phyloP scores from a whole-genome alignment of 1,284 basidiomycete genomes.

The Marasmius sp. region DNA sequence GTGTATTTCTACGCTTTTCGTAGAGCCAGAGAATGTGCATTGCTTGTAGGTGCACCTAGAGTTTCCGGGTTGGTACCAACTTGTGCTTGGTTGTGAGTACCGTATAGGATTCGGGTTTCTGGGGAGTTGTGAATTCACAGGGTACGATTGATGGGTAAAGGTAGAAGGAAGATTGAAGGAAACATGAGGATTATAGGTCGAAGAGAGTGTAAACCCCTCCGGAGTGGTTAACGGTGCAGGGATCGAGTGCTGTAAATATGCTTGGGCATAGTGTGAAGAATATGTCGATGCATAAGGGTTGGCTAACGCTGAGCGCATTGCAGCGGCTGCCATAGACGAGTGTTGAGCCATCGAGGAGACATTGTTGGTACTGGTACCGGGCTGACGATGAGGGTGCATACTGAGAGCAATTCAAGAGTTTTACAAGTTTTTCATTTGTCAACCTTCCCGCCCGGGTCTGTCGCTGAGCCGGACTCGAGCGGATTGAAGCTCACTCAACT shows the following conservation, averaged over 20 bases:
- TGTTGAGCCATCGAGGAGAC: not conserved
- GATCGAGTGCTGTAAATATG: constrained; percentile 40
- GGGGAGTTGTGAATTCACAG: constrained; percentile 1
- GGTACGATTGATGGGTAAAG: not conserved
- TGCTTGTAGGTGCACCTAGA: constrained; percentile 62
- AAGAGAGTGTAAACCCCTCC: constrained; percentile 56
- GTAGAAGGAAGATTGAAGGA: not conserved
- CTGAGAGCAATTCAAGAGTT: no score
- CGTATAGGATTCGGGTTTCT: constrained; percentile 6
- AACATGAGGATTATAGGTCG: constrained; percentile 40
- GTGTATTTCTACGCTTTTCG: constrained; percentile 76
- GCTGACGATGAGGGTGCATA: no score
- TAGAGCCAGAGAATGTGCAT: constrained; percentile 75
- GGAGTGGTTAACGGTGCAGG: constrained; percentile 36
- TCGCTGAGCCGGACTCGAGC: no score
- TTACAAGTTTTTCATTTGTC: no score
- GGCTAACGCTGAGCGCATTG: not conserved
- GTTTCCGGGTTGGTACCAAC: constrained; percentile 66
- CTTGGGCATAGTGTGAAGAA: constrained; percentile 60
- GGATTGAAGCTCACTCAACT: no score
- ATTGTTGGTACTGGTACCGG: not conserved
- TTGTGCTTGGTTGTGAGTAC: constrained; percentile 17
- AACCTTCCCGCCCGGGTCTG: no score
- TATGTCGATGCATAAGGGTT: constrained; percentile 16
- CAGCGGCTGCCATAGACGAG: not conserved